phyloP scores from a whole-genome alignment of 2,329 filamentous ascomycete species.

The Ophiostoma montium region DNA sequence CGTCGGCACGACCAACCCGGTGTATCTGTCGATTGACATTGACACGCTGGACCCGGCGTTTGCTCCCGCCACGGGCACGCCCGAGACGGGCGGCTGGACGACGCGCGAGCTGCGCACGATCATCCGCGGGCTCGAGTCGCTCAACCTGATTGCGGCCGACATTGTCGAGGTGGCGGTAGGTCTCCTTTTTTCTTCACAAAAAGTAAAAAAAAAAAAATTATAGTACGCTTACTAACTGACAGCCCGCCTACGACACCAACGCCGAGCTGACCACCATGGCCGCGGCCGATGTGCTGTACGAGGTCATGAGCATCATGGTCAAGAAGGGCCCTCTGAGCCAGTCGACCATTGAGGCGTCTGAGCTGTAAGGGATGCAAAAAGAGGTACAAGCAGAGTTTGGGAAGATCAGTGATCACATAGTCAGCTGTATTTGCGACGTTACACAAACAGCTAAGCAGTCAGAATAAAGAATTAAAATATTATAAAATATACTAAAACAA shows the following conservation, averaged over 20 bases:
- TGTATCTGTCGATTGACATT: constrained; percentile 77
- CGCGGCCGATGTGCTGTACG: constrained; percentile 55
- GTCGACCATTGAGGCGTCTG: background rate
- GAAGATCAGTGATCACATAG: background rate
- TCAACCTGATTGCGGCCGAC: constrained; percentile 57
- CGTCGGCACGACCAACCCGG: constrained; percentile 59
- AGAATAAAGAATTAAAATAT: too few relatives aligned
- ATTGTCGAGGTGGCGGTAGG: constrained; percentile 54
- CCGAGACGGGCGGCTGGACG: constrained; percentile 63
- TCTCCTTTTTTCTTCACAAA: background rate
- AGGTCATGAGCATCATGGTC: constrained; percentile 72
- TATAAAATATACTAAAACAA: too few relatives aligned
- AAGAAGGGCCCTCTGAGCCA: constrained; percentile 57
- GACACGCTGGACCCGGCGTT: constrained; percentile 79
- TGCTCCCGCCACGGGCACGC: constrained; percentile 60
- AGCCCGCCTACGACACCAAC: constrained; percentile 56
- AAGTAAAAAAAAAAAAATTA: background rate
- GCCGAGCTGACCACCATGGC: constrained; percentile 63
- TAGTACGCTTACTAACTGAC: background rate
- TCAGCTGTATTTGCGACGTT: background rate
- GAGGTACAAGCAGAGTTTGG: background rate
- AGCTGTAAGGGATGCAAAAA: background rate
- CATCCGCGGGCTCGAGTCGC: constrained; percentile 50
- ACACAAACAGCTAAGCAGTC: too few relatives aligned
- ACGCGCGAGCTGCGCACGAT: constrained; percentile 61